These are phyloP conservation scores for Kalanchoe fedtschenkoi DNA, from an alignment of 164 flowering plant species.

Conservation along the genomic window DNA sequence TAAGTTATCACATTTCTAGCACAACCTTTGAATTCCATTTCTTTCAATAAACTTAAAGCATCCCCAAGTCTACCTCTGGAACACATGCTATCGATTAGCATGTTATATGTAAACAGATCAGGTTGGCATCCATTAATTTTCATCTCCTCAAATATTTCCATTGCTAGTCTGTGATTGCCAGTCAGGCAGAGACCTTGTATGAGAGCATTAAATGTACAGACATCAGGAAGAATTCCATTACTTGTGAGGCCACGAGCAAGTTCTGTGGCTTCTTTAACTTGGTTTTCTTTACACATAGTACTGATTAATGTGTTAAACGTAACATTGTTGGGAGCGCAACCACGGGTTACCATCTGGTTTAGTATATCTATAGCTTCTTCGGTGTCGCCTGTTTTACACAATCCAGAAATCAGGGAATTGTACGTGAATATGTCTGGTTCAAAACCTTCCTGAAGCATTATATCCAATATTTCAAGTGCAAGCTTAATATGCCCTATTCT, in stretches of 20 bases:
- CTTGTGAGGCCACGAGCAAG: constrained; percentile 44
- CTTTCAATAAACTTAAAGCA: constrained; percentile 58
- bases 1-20: constrained; percentile 62
- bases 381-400: constrained; percentile 54
- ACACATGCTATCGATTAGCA: constrained; percentile 63
- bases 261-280: constrained; percentile 61
- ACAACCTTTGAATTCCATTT: constrained; percentile 76
- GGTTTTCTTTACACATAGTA: constrained; percentile 64
- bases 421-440: constrained; percentile 73
- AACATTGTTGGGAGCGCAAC: constrained; percentile 57
- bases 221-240: constrained; percentile 71
- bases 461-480: constrained; percentile 65
- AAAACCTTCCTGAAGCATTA: constrained; percentile 76
- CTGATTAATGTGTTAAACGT: constrained; percentile 73
- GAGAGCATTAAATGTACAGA: constrained; percentile 68
- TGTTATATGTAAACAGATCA: constrained; percentile 72
- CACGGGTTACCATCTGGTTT: constrained; percentile 50
- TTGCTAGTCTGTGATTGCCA: constrained; percentile 33
- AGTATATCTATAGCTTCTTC: constrained; percentile 62
- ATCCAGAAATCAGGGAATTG: constrained; percentile 63
- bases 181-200: constrained; percentile 65
- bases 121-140: constrained; percentile 57
- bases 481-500: constrained; percentile 59
- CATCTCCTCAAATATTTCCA: constrained; percentile 72
- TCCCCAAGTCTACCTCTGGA: constrained; percentile 42